Evolutionary conservation across 2,329 filamentous ascomycete species (phyloP).

Genomic region (Xylaria hypoxylon): DNA sequence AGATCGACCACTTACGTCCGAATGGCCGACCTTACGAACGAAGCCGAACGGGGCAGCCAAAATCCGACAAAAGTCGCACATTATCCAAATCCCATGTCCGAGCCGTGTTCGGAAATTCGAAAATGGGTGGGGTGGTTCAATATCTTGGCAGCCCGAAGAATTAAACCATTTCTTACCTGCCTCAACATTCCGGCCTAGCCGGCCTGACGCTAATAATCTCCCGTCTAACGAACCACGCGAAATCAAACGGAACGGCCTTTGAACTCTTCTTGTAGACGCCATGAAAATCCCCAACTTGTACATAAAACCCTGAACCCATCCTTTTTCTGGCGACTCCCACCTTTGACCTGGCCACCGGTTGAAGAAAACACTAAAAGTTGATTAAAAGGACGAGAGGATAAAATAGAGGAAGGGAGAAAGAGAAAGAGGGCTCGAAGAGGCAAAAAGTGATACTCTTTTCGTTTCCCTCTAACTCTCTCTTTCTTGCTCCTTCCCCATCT

Average conservation of each 20-base stretch:
- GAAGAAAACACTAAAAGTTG: constrained; percentile 14
- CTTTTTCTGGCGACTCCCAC: background rate
- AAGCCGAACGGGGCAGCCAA: constrained; percentile 13
- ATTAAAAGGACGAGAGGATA: background rate
- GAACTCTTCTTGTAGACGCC: constrained; percentile 20
- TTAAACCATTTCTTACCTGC: constrained; percentile 3
- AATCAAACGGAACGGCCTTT: background rate
- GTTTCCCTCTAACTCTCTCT: background rate
- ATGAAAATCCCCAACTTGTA: constrained; percentile 19
- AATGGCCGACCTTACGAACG: constrained; percentile 18
- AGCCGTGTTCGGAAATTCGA: constrained; percentile 10
- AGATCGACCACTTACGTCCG: constrained; percentile 24
- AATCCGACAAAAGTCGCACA: constrained; percentile 20
- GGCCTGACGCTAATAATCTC: constrained; percentile 6
- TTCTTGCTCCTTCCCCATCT: background rate
- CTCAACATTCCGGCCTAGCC: background rate
- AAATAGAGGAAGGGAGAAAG: background rate
- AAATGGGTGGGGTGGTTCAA: background rate
- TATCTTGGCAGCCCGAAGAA: background rate
- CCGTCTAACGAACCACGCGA: background rate
- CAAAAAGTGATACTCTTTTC: background rate
- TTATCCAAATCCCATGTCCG: constrained; percentile 4
- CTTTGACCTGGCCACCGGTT: constrained; percentile 2
- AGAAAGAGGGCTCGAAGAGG: background rate
- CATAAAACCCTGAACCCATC: constrained; percentile 5